These are phyloP conservation scores for Metarhizium humberi DNA, from an alignment of 2,329 filamentous ascomycete genomes.

Conservation along the genomic window DNA sequence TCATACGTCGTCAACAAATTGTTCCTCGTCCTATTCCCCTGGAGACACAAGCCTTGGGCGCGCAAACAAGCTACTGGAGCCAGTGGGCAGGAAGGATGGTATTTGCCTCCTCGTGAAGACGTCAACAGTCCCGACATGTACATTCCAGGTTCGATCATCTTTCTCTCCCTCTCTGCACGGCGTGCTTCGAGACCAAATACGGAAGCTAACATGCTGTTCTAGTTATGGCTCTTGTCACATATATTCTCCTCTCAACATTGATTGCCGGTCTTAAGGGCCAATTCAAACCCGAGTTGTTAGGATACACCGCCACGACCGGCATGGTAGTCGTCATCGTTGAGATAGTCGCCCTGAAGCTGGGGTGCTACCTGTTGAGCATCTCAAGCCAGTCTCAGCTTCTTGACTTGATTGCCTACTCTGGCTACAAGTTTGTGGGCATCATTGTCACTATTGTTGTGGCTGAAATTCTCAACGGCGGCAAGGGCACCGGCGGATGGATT, in stretches of 20 bases:
- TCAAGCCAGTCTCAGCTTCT: conserved; percentile 89
- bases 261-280: conserved; percentile 82
- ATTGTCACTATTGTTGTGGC: conserved; percentile 78
- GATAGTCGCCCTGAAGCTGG: conserved; percentile 82
- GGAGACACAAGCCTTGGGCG: conserved; percentile 96
- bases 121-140: conserved; percentile 99
- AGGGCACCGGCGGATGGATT: conserved; percentile 77
- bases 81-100: conserved; percentile 64
- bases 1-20: conserved; percentile 92
- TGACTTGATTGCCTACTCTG: conserved; percentile 90
- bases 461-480: conserved; percentile 67
- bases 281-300: conserved; percentile 89
- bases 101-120: conserved; percentile 87
- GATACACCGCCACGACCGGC: conserved; percentile 78
- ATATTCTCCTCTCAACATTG: conserved; percentile 87
- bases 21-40: conserved; percentile 88
- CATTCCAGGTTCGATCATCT: conserved; percentile 53
- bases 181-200: not conserved
- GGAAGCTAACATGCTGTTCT: conserved; percentile 13
- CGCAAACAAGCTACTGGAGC: conserved; percentile 71
- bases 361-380: conserved; percentile 88
- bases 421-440: conserved; percentile 97
- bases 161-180: not conserved
- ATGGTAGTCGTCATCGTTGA: conserved; percentile 78
- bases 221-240: conserved; percentile 95